Conservation (phyloP, 2,329 filamentous ascomycete genomes). For the Ceratocystis destructans region DNA sequence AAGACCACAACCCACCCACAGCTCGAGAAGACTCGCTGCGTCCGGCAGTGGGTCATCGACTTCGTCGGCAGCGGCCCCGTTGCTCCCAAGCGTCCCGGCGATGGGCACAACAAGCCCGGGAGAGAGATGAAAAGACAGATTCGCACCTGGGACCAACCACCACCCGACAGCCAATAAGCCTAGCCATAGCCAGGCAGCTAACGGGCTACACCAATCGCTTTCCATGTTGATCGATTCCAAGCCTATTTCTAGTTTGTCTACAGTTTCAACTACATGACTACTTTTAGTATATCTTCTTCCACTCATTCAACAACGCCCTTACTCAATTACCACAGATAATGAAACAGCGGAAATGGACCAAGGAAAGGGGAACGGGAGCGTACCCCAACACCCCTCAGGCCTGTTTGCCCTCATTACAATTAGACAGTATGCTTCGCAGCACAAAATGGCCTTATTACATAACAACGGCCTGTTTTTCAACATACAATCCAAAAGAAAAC, state of each 20-base stretch:
- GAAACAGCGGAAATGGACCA: too few relatives aligned
- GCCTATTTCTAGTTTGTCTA: too few relatives aligned
- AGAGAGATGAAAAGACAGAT: constrained; percentile 12
- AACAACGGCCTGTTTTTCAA: neutral
- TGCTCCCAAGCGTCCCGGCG: constrained; percentile 18
- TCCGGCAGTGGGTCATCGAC: constrained; percentile 59
- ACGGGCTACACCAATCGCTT: too few relatives aligned
- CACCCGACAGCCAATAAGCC: constrained; percentile 4
- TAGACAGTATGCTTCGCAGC: neutral
- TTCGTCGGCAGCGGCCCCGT: constrained; percentile 40
- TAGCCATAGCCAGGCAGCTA: neutral
- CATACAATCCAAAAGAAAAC: neutral
- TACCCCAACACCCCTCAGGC: neutral
- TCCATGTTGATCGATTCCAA: too few relatives aligned
- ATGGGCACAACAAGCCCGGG: constrained; percentile 20
- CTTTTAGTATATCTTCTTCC: too few relatives aligned
- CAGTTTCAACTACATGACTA: too few relatives aligned
- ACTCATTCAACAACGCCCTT: too few relatives aligned
- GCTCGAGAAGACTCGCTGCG: constrained; percentile 48
- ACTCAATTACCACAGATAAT: too few relatives aligned
- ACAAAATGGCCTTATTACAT: neutral
- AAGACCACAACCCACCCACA: constrained; percentile 33
- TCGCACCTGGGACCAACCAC: constrained; percentile 17
- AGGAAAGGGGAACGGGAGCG: too few relatives aligned
- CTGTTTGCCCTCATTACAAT: neutral